phyloP scores from a whole-genome alignment of 2,329 filamentous ascomycete species.

The Alternaria infectoria region DNA sequence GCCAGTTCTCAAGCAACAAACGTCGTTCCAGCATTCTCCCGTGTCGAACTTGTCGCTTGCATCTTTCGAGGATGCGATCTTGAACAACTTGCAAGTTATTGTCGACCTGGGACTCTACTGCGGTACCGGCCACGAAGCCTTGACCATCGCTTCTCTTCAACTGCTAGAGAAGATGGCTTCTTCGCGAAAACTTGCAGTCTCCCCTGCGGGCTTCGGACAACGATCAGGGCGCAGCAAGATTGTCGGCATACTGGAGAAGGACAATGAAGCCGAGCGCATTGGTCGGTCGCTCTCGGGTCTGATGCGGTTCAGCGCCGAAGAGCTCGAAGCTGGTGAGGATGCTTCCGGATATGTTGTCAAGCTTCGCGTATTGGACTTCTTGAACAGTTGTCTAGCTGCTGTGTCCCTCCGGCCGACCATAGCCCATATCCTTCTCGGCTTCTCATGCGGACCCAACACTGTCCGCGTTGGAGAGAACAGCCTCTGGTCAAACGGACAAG shows the following conservation, averaged over 20 bases:
- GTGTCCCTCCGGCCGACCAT: constrained; percentile 81
- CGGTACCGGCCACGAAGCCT: constrained; percentile 78
- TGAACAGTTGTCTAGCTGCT: constrained; percentile 78
- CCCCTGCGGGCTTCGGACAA: constrained; percentile 67
- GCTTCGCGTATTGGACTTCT: constrained; percentile 81
- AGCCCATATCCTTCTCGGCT: constrained; percentile 88
- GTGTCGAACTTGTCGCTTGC: constrained; percentile 78
- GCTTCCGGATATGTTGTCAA: constrained; percentile 82
- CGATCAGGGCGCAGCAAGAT: constrained; percentile 78
- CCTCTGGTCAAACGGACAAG: constrained; percentile 72
- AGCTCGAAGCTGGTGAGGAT: constrained; percentile 72
- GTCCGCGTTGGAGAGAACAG: constrained; percentile 73
- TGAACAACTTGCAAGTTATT: constrained; percentile 79
- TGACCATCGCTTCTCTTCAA: constrained; percentile 80
- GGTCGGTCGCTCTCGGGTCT: constrained; percentile 73
- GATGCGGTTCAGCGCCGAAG: constrained; percentile 69
- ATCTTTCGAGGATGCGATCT: constrained; percentile 90
- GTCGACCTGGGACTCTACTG: constrained; percentile 87
- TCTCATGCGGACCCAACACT: constrained; percentile 74
- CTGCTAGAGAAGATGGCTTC: constrained; percentile 86
- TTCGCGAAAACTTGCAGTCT: constrained; percentile 78
- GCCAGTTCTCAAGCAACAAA: constrained; percentile 73
- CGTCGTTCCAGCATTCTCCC: constrained; percentile 63
- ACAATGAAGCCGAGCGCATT: constrained; percentile 81
- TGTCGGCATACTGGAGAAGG: constrained; percentile 83